Evolutionary conservation across 2,329 filamentous ascomycete genomes (phyloP).

Genomic region (Nemania sp.): DNA sequence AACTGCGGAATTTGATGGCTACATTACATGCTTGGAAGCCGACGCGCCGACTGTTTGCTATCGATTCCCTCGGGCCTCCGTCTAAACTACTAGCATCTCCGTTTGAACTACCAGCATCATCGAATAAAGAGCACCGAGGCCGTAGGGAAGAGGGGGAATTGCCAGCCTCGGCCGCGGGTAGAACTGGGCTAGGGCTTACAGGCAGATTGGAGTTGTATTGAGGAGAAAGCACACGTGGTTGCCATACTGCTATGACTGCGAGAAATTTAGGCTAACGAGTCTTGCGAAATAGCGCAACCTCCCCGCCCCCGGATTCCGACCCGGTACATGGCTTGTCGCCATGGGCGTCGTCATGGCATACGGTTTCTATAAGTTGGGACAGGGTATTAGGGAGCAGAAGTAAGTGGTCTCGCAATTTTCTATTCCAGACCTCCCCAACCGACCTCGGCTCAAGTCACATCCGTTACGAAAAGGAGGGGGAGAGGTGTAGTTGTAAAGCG

Average conservation of each 20-base stretch:
- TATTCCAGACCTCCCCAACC: too few relatives aligned
- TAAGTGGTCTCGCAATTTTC: slow-evolving; percentile 52
- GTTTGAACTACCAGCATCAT: background rate
- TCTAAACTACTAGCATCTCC: background rate
- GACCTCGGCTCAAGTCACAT: too few relatives aligned
- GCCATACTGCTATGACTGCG: background rate
- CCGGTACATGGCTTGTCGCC: slow-evolving; percentile 80
- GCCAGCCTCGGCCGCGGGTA: background rate
- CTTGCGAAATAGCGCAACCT: slow-evolving; percentile 78
- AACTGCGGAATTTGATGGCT: background rate
- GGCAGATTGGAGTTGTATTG: background rate
- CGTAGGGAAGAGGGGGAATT: background rate
- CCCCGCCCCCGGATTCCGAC: slow-evolving; percentile 89
- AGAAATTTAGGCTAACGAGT: slow-evolving; percentile 11
- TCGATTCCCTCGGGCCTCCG: background rate
- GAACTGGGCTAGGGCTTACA: background rate
- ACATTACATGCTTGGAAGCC: background rate
- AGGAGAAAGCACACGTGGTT: background rate
- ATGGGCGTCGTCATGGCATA: slow-evolving; percentile 85
- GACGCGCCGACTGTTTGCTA: background rate
- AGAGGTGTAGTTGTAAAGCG: background rate
- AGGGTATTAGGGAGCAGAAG: slow-evolving; percentile 92
- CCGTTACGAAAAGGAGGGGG: background rate
- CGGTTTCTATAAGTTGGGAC: slow-evolving; percentile 87
- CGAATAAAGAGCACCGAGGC: background rate